Evolutionary conservation across 768 basidiomycete genomes (phyloP), one percentile per base, ranked within the genome.

Genomic region (Boletus rubropictus): DNA sequence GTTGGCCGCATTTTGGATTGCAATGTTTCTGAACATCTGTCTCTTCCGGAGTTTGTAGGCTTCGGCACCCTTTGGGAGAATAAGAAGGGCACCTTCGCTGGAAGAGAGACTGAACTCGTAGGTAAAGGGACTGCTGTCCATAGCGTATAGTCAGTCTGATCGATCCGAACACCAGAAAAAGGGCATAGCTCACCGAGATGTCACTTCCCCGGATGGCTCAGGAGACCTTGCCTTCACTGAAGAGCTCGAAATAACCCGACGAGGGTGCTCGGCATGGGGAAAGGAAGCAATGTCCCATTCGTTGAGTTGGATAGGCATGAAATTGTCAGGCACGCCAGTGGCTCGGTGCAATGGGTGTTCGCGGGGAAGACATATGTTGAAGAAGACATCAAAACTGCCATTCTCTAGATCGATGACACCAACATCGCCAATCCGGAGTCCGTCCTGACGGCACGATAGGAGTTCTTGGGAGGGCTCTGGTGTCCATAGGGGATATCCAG

Each of bases 381-480:
- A 71, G 3, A 69, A 59, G 44, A 66, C 66, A 35, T 63, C 60
- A 31, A 72, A 72, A 8, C 53, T 55, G 24, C 69, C 70, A 27
- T 57, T 54, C 12, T 54, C 55, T 5, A 57, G n/a, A 33, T 35
- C 59, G 17, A 71, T 35, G 27, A 69, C 54, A 7, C 67, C 66
- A 4, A 71, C 62, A 47, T 72, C 69, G 4, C 69, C 68, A 24
- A 70, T 65, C 32, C 45, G 57, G 17, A 65, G 55, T 7, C 68
- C 68, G 8, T 54, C 42, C 10, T 28, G 44, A 28, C 52, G 52
- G 7, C 40, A 32, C 14, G 18, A 7, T 11, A 44, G 34, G 9
- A 44, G 42, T 25, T 44, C 22, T 6, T 44, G 42, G 53, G 8
- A 66, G 45, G 61, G 60, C 5, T 62, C 60, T 11, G 69, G 69